Conservation (phyloP, 1,284 basidiomycete genomes). For the Trichosporon asahii region DNA sequence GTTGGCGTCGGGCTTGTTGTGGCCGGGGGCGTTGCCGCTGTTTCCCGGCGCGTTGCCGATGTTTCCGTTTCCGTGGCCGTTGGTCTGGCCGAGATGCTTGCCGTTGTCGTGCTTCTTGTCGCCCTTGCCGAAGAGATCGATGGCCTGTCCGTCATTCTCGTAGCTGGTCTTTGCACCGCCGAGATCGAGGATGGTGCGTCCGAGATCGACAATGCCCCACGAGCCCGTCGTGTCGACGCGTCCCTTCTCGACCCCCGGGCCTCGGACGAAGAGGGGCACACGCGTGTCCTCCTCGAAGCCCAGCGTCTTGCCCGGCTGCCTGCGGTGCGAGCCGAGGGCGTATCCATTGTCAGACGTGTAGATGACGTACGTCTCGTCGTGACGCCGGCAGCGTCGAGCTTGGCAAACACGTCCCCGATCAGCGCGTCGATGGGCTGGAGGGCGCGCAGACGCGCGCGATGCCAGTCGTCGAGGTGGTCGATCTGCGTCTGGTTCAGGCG, state of each 20-base stretch:
- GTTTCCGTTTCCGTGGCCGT: background rate
- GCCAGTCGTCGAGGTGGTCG: slow-evolving; percentile 45
- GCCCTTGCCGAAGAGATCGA: slow-evolving; percentile 28
- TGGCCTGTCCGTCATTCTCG: slow-evolving; percentile 35
- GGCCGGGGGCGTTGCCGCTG: background rate
- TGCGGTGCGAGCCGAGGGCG: slow-evolving; percentile 39
- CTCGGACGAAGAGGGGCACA: slow-evolving; percentile 37
- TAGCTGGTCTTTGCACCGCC: slow-evolving; percentile 38
- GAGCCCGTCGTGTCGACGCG: slow-evolving; percentile 25
- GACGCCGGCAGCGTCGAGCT: slow-evolving; percentile 32
- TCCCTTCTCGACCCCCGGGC: slow-evolving; percentile 31
- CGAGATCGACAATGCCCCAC: slow-evolving; percentile 40
- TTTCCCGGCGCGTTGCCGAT: background rate
- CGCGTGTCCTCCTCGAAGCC: slow-evolving; percentile 46
- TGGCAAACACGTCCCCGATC: slow-evolving; percentile 35
- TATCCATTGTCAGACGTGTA: slow-evolving; percentile 46
- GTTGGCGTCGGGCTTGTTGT: background rate
- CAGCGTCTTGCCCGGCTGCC: slow-evolving; percentile 44
- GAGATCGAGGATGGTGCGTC: slow-evolving; percentile 41
- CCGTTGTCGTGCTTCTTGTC: background rate
- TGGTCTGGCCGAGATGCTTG: background rate
- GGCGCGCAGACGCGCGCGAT: slow-evolving; percentile 34
- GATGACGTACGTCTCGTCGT: slow-evolving; percentile 45
- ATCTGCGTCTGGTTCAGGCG: slow-evolving; percentile 38
- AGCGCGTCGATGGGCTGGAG: slow-evolving; percentile 44